Base-by-base conservation (phyloP, 768 basidiomycete species). In the Suillus luteus region DNA sequence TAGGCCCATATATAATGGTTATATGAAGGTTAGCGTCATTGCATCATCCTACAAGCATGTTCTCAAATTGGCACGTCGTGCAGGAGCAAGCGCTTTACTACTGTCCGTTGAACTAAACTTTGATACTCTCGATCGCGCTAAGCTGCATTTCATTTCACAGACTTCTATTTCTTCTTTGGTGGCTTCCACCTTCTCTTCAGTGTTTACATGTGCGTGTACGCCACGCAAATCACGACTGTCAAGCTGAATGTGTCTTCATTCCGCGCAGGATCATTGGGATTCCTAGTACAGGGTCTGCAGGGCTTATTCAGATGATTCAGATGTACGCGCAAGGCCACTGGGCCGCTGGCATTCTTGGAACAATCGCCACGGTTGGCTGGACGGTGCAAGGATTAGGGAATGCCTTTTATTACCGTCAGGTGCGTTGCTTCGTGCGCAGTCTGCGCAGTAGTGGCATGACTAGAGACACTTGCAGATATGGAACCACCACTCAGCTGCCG, bases 1-100 rank as follows among this genome's bases (percentile, higher is more conserved):
- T 66, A 94, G 94, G 71, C 96, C 96, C 17, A 92, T 96, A 73
- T 99, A 99, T 81, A 96, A 97, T 70, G 96, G 93, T 61, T 96
- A 94, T 81, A 93, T 95, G 89, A 96, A 97, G 85, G 96, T 90
- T 71, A 73, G 81, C 62, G 41, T 60, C 43, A 49, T 48, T 33
- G 51, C 48, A 44, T 44, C 69, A 54, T 66, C 41, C 65, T 24
- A 65, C 62, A 66, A 71, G 73, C 68, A 73, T 69, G 66, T 69
- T 70, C 59, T 62, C 62, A 55, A 55, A 55, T 65, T 78, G 49
- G 73, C 62, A n/a, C 27, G 17, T 19, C 51, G 46, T 66, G 65
- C 77, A 95, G 93, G 93, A 95, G 80, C 93, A 95, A 86, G 86
- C 94, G 3, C 77, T 96, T 73, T 96, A 95, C 80, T 96, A 92